Base-by-base conservation (phyloP, 768 basidiomycete genomes). In the Candolleomyces aberdarensis region DNA sequence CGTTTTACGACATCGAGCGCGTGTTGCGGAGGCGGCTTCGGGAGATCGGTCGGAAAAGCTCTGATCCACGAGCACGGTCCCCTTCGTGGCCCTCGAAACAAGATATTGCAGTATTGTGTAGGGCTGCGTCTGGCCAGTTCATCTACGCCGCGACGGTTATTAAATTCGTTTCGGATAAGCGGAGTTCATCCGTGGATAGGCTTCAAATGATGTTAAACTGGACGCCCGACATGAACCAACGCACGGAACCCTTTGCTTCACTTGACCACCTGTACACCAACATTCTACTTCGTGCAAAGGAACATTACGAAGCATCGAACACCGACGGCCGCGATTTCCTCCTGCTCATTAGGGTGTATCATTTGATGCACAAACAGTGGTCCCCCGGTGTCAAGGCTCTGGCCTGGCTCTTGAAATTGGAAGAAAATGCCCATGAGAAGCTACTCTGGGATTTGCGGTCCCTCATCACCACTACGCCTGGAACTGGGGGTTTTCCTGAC, bases 81-180 rank as follows among this genome's bases (percentile, higher is more conserved):
- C 26, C 26, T 26, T 26, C 26, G 15, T 67, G 66, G 66, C 66
- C 66, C 36, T 13, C 60, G 15, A 52, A 58, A 32, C 44, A 53
- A 3, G 58, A 39, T 10, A 20, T 62, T 19, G 26, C 44, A 9
- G 47, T 53, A 4, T 41, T 67, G 17, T 57, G 65, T n/a, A 47
- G 49, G 7, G 46, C 40, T 1, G 57, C 66, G 1, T 65, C 62
- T 7, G 62, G 62, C 2, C 64, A 62, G 31, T 67, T 65, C 47
- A 44, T 65, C 41, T 67, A 60, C 50, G 64, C 62, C 4, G 58
- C 62, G 9, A 65, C 62, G 1, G 60, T 53, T 3, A 36, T 62
- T 26, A 59, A 59, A 26, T 67, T 53, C 39, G 59, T 67, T 15
- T 49, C 40, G 62, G 70, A 68, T 58, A 46, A 17, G 1, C 32